A percentile compares a stretch with the other conserved stretches of the same genome.
phyloP scores from a whole-genome alignment of 1,284 basidiomycete genomes.

The Golubevia sp. region DNA sequence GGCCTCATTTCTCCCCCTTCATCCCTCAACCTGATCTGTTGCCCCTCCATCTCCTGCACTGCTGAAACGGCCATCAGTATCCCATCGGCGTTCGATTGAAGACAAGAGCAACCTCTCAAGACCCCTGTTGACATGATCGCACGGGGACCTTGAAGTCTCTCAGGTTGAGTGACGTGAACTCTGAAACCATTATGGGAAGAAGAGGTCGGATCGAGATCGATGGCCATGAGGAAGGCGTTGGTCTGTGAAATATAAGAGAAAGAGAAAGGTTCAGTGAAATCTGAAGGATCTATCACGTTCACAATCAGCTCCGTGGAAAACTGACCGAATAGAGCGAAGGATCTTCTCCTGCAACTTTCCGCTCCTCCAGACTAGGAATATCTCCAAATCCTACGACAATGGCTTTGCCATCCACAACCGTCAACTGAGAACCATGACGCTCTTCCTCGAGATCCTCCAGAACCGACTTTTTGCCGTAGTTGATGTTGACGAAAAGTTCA shows the following conservation, averaged over 20 bases:
- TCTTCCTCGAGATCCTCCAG: conserved; percentile 24
- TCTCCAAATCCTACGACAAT: conserved; percentile 17
- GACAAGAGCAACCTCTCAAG: conserved; percentile 18
- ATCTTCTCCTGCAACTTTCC: background rate
- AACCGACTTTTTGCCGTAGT: background rate
- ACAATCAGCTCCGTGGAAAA: too few species aligned
- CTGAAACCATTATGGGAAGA: background rate
- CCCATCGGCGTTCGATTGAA: conserved; percentile 23
- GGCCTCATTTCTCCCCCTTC: too few species aligned
- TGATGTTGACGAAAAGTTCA: background rate
- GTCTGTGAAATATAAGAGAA: background rate
- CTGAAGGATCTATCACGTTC: too few species aligned
- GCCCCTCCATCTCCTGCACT: conserved; percentile 1
- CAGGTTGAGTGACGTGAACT: conserved; percentile 12
- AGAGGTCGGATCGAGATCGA: background rate
- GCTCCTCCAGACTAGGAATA: background rate
- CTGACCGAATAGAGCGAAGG: background rate
- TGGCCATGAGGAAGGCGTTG: background rate
- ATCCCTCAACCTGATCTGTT: background rate
- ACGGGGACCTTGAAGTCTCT: too few species aligned
- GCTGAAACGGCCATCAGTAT: background rate
- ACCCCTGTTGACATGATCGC: conserved; percentile 3
- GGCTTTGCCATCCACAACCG: conserved; percentile 27
- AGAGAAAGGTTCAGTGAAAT: background rate
- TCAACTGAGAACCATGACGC: conserved; percentile 18